A percentile compares a stretch with the other conserved stretches of the same genome.
phyloP scores from a whole-genome alignment of 768 basidiomycete genomes.

The Sutorius australiensis region DNA sequence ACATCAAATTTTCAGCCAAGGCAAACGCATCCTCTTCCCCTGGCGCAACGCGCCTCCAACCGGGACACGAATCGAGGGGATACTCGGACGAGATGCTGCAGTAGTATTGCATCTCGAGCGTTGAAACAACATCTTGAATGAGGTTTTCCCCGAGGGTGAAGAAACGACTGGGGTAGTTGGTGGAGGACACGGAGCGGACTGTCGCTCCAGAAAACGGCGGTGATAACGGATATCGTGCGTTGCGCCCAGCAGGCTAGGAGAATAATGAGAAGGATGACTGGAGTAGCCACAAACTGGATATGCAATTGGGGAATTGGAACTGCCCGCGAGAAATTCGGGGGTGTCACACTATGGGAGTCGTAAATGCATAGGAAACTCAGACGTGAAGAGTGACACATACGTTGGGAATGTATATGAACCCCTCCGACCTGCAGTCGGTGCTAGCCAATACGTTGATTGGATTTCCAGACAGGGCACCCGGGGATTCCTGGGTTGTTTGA shows the following conservation, averaged over 20 bases:
- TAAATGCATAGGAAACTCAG: neutral
- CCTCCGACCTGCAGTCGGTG: conserved; percentile 3
- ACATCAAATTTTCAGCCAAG: conserved; percentile 31
- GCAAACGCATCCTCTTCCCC: conserved; percentile 28
- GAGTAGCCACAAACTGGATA: conserved; percentile 30
- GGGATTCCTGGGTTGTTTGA: conserved; percentile 10
- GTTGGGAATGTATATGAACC: conserved; percentile 29
- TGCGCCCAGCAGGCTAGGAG: neutral
- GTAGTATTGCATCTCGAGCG: conserved; percentile 27
- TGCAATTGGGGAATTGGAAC: conserved; percentile 29
- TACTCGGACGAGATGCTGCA: conserved; percentile 7
- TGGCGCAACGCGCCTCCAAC: conserved; percentile 21
- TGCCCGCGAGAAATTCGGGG: conserved; percentile 32
- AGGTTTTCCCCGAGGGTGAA: conserved; percentile 14
- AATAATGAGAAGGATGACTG: conserved; percentile 20
- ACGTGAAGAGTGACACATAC: conserved; percentile 12
- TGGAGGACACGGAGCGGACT: conserved; percentile 18
- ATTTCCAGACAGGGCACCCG: neutral
- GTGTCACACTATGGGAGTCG: conserved; percentile 16
- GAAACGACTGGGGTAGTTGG: conserved; percentile 11
- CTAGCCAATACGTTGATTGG: neutral
- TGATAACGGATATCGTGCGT: conserved; percentile 8
- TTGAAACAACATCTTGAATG: conserved; percentile 27
- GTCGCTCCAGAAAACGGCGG: conserved; percentile 9
- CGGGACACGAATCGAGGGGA: conserved; percentile 18